These are phyloP conservation scores for Ophiostoma triangulosporum DNA, from an alignment of 2,329 filamentous ascomycete genomes.

Conservation along the genomic window DNA sequence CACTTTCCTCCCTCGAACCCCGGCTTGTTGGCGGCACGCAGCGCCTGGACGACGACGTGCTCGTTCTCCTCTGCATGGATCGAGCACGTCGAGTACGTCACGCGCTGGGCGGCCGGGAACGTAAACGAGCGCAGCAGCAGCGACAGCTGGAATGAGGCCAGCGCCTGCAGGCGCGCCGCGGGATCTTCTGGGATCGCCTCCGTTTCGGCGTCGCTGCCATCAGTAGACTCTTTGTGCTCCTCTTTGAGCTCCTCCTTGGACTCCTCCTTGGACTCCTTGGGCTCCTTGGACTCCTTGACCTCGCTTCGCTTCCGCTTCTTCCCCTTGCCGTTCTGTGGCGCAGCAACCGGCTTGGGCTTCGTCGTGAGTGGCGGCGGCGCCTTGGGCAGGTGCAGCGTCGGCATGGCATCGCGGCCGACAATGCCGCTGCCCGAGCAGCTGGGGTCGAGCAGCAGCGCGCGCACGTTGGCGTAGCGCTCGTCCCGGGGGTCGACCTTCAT, in stretches of 20 bases:
- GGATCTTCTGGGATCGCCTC: conserved; percentile 47
- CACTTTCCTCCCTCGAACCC: conserved; percentile 46
- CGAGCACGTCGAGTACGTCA: conserved; percentile 93
- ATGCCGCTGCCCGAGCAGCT: conserved; percentile 96
- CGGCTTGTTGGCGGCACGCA: conserved; percentile 39
- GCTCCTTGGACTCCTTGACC: no score
- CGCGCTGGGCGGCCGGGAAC: conserved; percentile 60
- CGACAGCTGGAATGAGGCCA: conserved; percentile 70
- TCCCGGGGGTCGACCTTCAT: conserved; percentile 56
- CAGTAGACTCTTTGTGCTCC: no score
- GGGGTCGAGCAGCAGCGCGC: conserved; percentile 73
- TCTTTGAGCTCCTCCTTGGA: not conserved
- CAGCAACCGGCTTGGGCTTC: not conserved
- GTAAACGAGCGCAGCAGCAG: conserved; percentile 73
- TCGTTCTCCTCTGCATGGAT: conserved; percentile 83
- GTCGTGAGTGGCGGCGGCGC: conserved; percentile 13
- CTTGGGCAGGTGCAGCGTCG: conserved; percentile 47
- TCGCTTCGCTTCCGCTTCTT: conserved; percentile 32
- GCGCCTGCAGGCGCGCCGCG: conserved; percentile 50
- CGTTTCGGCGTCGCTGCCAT: conserved; percentile 15
- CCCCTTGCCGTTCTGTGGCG: conserved; percentile 12
- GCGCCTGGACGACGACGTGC: conserved; percentile 58
- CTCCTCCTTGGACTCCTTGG: not conserved
- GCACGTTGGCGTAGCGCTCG: conserved; percentile 53
- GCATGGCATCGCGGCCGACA: conserved; percentile 70